A percentile compares a stretch with the other conserved stretches of the same genome.
phyloP scores from a whole-genome alignment of 2,329 filamentous ascomycete genomes.

The Calonectria henricotiae region DNA sequence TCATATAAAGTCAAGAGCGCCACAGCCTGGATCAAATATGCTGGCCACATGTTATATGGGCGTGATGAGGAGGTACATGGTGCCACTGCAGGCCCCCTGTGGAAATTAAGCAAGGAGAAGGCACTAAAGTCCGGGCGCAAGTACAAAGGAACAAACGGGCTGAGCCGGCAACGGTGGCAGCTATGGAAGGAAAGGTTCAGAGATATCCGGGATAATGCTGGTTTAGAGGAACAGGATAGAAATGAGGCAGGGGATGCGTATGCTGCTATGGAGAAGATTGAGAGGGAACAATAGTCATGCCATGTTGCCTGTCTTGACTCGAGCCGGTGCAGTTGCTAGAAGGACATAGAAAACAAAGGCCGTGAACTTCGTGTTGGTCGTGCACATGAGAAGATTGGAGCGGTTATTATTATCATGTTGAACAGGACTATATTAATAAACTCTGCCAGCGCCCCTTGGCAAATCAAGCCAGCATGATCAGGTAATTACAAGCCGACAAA shows the following conservation, averaged over 20 bases:
- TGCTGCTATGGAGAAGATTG: conserved; percentile 25
- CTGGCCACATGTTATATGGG: conserved; percentile 35
- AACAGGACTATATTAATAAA: too few relatives aligned
- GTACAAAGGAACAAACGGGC: conserved; percentile 39
- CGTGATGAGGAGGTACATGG: conserved; percentile 38
- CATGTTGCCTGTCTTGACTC: too few relatives aligned
- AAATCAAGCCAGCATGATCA: too few relatives aligned
- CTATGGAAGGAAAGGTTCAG: conserved; percentile 45
- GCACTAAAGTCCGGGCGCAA: conserved; percentile 35
- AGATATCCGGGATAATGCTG: conserved; percentile 31
- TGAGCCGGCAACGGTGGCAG: conserved; percentile 41
- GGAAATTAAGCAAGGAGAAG: conserved; percentile 43
- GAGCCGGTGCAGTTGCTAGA: too few relatives aligned
- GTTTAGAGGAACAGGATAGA: conserved; percentile 19
- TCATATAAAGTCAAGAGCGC: conserved; percentile 34
- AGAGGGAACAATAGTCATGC: conserved; percentile 11
- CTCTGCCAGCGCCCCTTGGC: too few relatives aligned
- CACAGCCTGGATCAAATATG: conserved; percentile 32
- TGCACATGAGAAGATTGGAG: too few relatives aligned
- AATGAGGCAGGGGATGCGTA: conserved; percentile 23
- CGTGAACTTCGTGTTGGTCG: too few relatives aligned
- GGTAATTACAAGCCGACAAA: too few relatives aligned
- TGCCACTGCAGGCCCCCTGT: conserved; percentile 43
- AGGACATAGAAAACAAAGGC: too few relatives aligned
- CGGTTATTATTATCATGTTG: too few relatives aligned